phyloP scores from a whole-genome alignment of 2,329 filamentous ascomycete species.

The Fusarium sp. region DNA sequence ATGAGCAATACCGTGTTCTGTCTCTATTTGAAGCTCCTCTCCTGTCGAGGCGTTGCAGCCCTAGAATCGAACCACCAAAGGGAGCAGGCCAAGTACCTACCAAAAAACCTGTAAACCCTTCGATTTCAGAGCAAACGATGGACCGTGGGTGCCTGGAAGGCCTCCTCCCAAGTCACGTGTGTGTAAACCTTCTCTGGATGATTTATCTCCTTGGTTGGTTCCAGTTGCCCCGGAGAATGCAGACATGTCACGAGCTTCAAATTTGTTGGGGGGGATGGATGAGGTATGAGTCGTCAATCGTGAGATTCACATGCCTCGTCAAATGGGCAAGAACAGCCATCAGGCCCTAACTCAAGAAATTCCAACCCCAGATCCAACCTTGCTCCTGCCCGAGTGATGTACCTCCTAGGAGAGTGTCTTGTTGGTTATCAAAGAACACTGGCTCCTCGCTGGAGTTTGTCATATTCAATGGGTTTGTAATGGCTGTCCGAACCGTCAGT shows the following conservation, averaged over 20 bases:
- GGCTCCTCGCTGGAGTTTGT: not conserved
- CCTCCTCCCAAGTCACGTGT: not conserved
- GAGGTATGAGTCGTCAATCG: not conserved
- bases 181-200: not conserved
- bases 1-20: not conserved
- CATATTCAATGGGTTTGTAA: not conserved
- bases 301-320: not conserved
- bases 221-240: not conserved
- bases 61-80: not conserved
- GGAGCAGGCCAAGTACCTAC: not conserved
- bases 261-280: too few species aligned
- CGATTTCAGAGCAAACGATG: not conserved
- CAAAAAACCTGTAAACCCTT: not conserved
- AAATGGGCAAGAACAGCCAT: not conserved
- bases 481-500: not conserved
- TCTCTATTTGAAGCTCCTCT: not conserved
- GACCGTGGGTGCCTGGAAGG: not conserved
- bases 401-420: not conserved
- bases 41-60: not conserved
- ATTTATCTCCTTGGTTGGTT: not conserved
- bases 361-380: conserved; percentile 23
- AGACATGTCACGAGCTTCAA: not conserved
- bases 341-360: not conserved
- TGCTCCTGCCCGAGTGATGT: conserved; percentile 12
- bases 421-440: not conserved